Evolutionary conservation across 2,329 filamentous ascomycete species (phyloP), one percentile per base, ranked within the genome.

Genomic region (Saccharata proteae): DNA sequence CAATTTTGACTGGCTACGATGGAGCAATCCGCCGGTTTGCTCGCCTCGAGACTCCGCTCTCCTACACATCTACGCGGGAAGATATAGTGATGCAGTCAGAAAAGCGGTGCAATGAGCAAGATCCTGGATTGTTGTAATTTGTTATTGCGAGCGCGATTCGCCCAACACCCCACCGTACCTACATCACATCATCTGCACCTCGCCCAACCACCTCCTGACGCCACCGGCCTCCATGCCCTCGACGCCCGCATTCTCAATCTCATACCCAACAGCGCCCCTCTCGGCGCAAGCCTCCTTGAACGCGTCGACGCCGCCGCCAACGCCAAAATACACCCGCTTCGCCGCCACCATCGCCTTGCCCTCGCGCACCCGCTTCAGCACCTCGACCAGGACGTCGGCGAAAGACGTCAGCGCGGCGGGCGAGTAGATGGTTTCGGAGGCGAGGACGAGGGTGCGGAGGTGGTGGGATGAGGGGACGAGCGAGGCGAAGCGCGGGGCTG

Each of bases 401-500:
- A 88, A 90, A 0, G 73, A 67, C 20, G 62, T 59, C 14, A 85
- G 65, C 0, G 79, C 77, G 35, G 75, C 74, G 0, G 80, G 80
- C 3, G 77, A 83, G 55, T 90, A 90, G 26, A 90, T 88, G 0
- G 82, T 90, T 55, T 90, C 82, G 1, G 80, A 79, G 1, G 77
- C 82, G 2, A 90, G 58, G 3, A 80, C 3, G 3, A 35, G 54
- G 0, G 55, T 58, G 15, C 60, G 59, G 39, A 59, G 48, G 7
- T 53, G 54, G 9, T 53, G 35, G 7, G 52, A 42, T 0, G 46
- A 42, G 0, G 51, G 57, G 6, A 85, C 54, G 1, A 83, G 55
- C 2, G 65, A 51, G 4, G 80, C 63, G 36, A 88, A 76, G 3
- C 55, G 46, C 10, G 60, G 55, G 0, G 54, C 28, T 0, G 66